These are phyloP conservation scores for Pestalotiopsis sp. DNA, from an alignment of 2,329 filamentous ascomycete species.

Conservation along the genomic window DNA sequence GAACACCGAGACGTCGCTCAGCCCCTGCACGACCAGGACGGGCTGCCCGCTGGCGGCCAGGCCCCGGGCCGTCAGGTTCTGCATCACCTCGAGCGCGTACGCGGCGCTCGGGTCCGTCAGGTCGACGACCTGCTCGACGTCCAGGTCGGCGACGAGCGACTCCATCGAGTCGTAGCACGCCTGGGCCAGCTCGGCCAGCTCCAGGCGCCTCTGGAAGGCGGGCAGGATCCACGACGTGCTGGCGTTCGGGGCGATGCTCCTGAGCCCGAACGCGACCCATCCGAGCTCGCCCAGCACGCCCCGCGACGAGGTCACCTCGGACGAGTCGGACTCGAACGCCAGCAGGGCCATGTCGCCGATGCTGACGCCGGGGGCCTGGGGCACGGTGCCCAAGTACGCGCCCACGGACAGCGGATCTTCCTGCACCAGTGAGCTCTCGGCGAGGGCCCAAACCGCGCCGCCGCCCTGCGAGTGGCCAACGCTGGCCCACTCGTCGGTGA, in stretches of 20 bases:
- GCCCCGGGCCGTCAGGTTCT: not conserved
- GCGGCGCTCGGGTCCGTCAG: not conserved
- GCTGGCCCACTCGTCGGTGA: not conserved
- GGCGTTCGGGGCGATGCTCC: not conserved
- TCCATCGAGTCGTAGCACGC: not conserved
- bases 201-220: not conserved
- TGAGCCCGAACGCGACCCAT: not conserved
- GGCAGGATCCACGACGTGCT: not conserved
- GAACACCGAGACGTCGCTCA: not conserved
- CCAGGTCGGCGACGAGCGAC: not conserved
- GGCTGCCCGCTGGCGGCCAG: not conserved
- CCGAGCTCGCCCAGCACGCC: not conserved
- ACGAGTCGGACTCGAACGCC: not conserved
- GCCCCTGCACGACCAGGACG: not conserved
- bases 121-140: not conserved
- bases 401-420: not conserved
- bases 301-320: not conserved
- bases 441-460: not conserved
- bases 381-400: not conserved
- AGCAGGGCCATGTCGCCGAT: not conserved
- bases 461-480: not conserved
- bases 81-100: not conserved
- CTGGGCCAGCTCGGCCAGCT: not conserved
- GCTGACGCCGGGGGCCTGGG: not conserved
- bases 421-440: not conserved